These are phyloP conservation scores for Tylopilus sp. DNA, from an alignment of 1,284 basidiomycete genomes.

Conservation along the genomic window DNA sequence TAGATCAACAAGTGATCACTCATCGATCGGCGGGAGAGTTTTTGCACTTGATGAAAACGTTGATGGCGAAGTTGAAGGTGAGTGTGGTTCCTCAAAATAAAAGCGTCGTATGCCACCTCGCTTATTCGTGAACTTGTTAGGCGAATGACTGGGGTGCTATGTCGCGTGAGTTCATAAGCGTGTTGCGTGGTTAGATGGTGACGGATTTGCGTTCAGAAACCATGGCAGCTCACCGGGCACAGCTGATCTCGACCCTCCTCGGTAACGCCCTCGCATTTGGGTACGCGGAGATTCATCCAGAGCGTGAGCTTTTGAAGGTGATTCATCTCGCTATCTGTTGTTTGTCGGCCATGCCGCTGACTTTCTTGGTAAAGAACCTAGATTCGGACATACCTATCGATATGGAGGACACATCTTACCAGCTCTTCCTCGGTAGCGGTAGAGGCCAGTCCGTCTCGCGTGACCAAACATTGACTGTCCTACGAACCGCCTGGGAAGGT, in stretches of 20 bases:
- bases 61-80: slow-evolving; percentile 77
- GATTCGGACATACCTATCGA: slow-evolving; percentile 57
- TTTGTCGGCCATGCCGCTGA: not conserved
- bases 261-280: slow-evolving; percentile 61
- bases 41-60: slow-evolving; percentile 67
- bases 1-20: slow-evolving; percentile 60
- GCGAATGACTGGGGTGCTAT: slow-evolving; percentile 73
- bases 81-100: not conserved
- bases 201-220: slow-evolving; percentile 54
- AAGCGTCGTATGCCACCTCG: not conserved
- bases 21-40: slow-evolving; percentile 63
- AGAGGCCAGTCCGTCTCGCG: slow-evolving; percentile 31
- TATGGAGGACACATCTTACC: slow-evolving; percentile 44
- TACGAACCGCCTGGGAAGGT: slow-evolving; percentile 49
- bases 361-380: slow-evolving; percentile 51
- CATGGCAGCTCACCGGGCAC: slow-evolving; percentile 64
- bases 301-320: slow-evolving; percentile 63
- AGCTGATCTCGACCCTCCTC: slow-evolving; percentile 54
- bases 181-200: not conserved
- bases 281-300: slow-evolving; percentile 55
- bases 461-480: slow-evolving; percentile 41
- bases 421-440: slow-evolving; percentile 50
- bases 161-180: slow-evolving; percentile 55
- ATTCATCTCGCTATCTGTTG: not conserved
- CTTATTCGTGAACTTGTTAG: slow-evolving; percentile 27